Percentiles rank a stretch among this genome's conserved stretches.
Conservation (phyloP, 2,329 filamentous ascomycete species). For the Acrocalymma vagum region DNA sequence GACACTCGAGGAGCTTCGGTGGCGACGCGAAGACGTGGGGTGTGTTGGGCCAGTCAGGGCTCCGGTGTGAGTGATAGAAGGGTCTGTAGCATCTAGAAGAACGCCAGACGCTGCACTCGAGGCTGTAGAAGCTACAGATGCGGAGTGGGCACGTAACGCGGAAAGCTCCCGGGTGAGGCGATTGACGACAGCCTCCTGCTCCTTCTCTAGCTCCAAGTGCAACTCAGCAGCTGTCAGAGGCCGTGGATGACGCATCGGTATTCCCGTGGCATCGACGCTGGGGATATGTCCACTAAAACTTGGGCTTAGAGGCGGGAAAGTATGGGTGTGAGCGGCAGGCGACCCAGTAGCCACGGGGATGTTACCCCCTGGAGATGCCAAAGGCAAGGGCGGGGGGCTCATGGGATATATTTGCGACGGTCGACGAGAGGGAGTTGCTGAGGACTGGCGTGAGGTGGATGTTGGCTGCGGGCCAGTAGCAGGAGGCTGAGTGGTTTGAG, state of each 20-base stretch:
- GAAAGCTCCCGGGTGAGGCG: slow-evolving; percentile 89
- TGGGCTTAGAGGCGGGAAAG: slow-evolving; percentile 48
- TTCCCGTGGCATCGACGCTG: slow-evolving; percentile 57
- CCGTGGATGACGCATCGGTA: slow-evolving; percentile 82
- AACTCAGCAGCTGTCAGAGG: slow-evolving; percentile 89
- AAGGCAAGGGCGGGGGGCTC: slow-evolving; percentile 54
- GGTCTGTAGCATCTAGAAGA: slow-evolving; percentile 56
- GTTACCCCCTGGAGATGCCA: slow-evolving; percentile 46
- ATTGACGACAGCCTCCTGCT: slow-evolving; percentile 95
- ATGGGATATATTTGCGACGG: slow-evolving; percentile 56
- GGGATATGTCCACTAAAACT: slow-evolving; percentile 29
- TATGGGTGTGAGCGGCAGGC: slow-evolving; percentile 34
- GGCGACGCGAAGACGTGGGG: slow-evolving; percentile 63
- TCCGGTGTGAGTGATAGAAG: slow-evolving; percentile 51
- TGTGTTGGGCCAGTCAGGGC: slow-evolving; percentile 58
- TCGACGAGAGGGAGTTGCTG: slow-evolving; percentile 30
- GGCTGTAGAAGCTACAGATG: slow-evolving; percentile 67
- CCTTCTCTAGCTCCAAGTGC: slow-evolving; percentile 89
- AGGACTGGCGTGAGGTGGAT: slow-evolving; percentile 34
- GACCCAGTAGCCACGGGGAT: slow-evolving; percentile 25
- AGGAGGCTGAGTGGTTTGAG: slow-evolving; percentile 23
- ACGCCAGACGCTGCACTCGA: slow-evolving; percentile 63
- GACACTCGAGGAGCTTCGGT: slow-evolving; percentile 65
- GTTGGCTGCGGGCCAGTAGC: slow-evolving; percentile 42
- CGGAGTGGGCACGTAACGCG: slow-evolving; percentile 76